phyloP scores from a whole-genome alignment of 345 rosid genomes.

The Eucalyptus shirleyi region DNA sequence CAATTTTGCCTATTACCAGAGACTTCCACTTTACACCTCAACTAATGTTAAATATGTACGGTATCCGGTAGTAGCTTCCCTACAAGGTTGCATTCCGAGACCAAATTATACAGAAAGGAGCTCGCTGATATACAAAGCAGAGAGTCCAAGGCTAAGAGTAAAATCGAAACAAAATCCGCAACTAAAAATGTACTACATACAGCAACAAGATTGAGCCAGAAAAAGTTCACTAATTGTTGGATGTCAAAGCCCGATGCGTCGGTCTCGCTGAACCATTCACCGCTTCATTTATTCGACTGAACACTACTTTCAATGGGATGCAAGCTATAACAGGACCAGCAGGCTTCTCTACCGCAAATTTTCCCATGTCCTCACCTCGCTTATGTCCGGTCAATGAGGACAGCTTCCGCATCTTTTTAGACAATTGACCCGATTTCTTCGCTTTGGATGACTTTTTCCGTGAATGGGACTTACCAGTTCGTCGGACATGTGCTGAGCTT shows the following conservation, averaged over 20 bases:
- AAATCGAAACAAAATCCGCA: not conserved
- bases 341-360: slow-evolving; percentile 31
- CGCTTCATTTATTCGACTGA: slow-evolving; percentile 82
- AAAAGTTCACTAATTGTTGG: not conserved
- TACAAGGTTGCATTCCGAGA: not conserved
- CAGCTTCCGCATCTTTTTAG: slow-evolving; percentile 66
- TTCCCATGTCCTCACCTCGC: slow-evolving; percentile 17
- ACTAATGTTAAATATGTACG: not conserved
- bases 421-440: slow-evolving; percentile 36
- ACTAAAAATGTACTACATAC: not conserved
- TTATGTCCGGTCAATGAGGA: slow-evolving; percentile 63
- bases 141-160: not conserved
- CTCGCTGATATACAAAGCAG: not conserved
- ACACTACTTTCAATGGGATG: slow-evolving; percentile 82
- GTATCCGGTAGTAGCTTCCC: not conserved
- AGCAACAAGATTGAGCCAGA: not conserved
- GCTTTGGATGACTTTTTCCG: slow-evolving; percentile 9
- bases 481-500: slow-evolving; percentile 14
- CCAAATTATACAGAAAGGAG: not conserved
- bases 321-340: slow-evolving; percentile 64
- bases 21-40: not conserved
- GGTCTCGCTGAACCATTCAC: slow-evolving; percentile 60
- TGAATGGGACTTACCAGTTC: slow-evolving; percentile 9
- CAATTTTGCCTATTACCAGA: not conserved
- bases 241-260: not conserved